A percentile compares a stretch with the other conserved stretches of the same genome.
These are phyloP conservation scores for Dactylellina cionopaga DNA, from an alignment of 2,329 filamentous ascomycete species.

Conservation along the genomic window DNA sequence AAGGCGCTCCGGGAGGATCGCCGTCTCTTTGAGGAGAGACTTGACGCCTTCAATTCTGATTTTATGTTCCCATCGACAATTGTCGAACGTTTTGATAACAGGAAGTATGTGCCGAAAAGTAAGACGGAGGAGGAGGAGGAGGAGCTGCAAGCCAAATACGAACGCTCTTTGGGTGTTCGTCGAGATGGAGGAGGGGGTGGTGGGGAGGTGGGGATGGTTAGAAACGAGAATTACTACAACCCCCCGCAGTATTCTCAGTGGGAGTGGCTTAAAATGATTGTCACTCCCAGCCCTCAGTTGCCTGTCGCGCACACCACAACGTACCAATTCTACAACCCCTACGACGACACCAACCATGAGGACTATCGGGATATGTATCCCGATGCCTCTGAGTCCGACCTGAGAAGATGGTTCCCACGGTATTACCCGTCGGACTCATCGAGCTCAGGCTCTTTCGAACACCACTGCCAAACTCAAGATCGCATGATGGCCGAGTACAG, in stretches of 20 bases:
- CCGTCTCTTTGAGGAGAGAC: slow-evolving; percentile 21
- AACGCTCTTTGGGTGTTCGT: not conserved
- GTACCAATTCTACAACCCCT: slow-evolving; percentile 27
- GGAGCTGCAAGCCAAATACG: slow-evolving; percentile 17
- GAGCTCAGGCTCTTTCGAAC: not conserved
- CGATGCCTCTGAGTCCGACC: slow-evolving; percentile 6
- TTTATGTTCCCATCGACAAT: slow-evolving; percentile 33
- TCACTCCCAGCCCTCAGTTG: slow-evolving; percentile 19
- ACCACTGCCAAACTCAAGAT: not conserved
- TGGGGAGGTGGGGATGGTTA: slow-evolving; percentile 7
- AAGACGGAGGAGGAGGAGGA: slow-evolving; percentile 2
- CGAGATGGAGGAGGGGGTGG: not conserved
- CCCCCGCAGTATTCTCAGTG: slow-evolving; percentile 15
- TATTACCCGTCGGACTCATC: not conserved
- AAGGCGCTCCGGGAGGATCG: slow-evolving; percentile 3
- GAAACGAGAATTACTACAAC: slow-evolving; percentile 29
- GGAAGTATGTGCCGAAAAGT: slow-evolving; percentile 27
- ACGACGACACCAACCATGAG: slow-evolving; percentile 19
- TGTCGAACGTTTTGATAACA: slow-evolving; percentile 40
- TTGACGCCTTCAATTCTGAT: slow-evolving; percentile 17
- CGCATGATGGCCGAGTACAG: not conserved
- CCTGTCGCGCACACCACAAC: slow-evolving; percentile 9
- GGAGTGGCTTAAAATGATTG: slow-evolving; percentile 39
- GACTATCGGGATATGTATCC: slow-evolving; percentile 39
- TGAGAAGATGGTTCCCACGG: slow-evolving; percentile 28